These are phyloP conservation scores for Penicillium nucicola DNA, from an alignment of 495 filamentous ascomycete species.

Conservation along the genomic window DNA sequence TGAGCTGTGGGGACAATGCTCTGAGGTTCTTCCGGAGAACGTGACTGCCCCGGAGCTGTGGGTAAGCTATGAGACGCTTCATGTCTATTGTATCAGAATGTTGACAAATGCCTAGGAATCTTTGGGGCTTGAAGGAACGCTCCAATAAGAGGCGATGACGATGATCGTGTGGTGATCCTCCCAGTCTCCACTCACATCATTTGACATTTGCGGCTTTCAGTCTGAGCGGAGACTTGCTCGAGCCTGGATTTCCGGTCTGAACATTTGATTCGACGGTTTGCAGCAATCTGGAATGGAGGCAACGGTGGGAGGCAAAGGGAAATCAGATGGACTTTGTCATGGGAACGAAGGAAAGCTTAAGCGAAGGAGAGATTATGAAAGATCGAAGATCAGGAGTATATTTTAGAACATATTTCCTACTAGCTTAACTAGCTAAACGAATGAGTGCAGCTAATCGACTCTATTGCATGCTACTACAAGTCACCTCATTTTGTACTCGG, in stretches of 20 bases:
- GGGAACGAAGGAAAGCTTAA: slow-evolving; percentile 5
- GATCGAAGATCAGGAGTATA: neutral
- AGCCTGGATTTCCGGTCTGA: neutral
- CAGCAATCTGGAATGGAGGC: slow-evolving; percentile 18
- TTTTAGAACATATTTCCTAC: neutral
- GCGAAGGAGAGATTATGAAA: slow-evolving; percentile 1
- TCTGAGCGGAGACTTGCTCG: slow-evolving; percentile 9
- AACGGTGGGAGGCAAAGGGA: slow-evolving; percentile 17
- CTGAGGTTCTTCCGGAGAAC: slow-evolving; percentile 46
- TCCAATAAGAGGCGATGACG: slow-evolving; percentile 21
- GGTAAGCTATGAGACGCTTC: slow-evolving; percentile 33
- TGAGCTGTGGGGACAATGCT: slow-evolving; percentile 48
- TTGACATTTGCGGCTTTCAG: slow-evolving; percentile 17
- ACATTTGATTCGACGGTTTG: slow-evolving; percentile 5
- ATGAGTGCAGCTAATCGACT: too few species aligned
- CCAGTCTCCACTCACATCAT: slow-evolving; percentile 22
- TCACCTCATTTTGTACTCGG: too few species aligned
- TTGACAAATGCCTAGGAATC: slow-evolving; percentile 33
- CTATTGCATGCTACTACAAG: too few species aligned
- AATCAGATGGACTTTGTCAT: slow-evolving; percentile 19
- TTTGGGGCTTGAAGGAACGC: slow-evolving; percentile 39
- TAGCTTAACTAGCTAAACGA: too few species aligned
- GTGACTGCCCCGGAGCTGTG: slow-evolving; percentile 47
- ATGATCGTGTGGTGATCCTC: slow-evolving; percentile 13
- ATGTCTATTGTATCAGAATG: neutral